phyloP scores from a whole-genome alignment of 2,329 filamentous ascomycete genomes.

The Penicillium janthinellum region DNA sequence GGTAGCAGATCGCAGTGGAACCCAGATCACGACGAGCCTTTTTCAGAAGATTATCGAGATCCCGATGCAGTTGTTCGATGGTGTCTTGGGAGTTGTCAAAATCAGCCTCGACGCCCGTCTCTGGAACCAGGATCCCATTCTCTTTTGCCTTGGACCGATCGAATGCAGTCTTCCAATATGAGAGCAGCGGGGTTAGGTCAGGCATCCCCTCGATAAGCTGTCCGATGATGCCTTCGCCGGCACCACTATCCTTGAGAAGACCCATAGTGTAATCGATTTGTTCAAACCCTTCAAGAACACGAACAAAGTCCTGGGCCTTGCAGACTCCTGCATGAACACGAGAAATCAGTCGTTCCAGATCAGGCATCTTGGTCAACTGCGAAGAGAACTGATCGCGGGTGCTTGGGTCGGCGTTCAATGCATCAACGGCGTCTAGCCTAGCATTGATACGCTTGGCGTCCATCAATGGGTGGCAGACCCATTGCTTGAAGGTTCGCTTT shows the following conservation, averaged over 20 bases:
- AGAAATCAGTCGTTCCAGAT: constrained; percentile 90
- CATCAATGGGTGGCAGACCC: constrained; percentile 94
- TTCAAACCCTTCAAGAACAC: constrained; percentile 92
- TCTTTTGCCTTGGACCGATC: constrained; percentile 78
- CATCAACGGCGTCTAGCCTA: constrained; percentile 88
- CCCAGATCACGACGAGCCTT: constrained; percentile 73
- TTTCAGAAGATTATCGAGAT: constrained; percentile 71
- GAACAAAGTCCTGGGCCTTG: constrained; percentile 87
- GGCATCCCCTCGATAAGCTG: constrained; percentile 85
- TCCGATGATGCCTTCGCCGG: constrained; percentile 81
- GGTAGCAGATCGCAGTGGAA: constrained; percentile 71
- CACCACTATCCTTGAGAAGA: constrained; percentile 70
- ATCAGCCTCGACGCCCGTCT: constrained; percentile 83
- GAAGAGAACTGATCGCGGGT: constrained; percentile 86
- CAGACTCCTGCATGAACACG: constrained; percentile 91
- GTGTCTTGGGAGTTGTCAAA: constrained; percentile 81
- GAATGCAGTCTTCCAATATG: constrained; percentile 90
- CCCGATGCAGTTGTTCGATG: constrained; percentile 73
- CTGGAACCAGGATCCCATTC: constrained; percentile 79
- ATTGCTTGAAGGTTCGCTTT: constrained; percentile 92
- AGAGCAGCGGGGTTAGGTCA: constrained; percentile 70
- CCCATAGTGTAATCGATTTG: constrained; percentile 95
- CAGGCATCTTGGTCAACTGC: constrained; percentile 87
- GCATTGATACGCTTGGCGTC: constrained; percentile 88
- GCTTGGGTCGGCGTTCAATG: constrained; percentile 78